A percentile compares a stretch with the other conserved stretches of the same genome.
phyloP scores from a whole-genome alignment of 2,329 filamentous ascomycete genomes.

The Xylaria sp. region DNA sequence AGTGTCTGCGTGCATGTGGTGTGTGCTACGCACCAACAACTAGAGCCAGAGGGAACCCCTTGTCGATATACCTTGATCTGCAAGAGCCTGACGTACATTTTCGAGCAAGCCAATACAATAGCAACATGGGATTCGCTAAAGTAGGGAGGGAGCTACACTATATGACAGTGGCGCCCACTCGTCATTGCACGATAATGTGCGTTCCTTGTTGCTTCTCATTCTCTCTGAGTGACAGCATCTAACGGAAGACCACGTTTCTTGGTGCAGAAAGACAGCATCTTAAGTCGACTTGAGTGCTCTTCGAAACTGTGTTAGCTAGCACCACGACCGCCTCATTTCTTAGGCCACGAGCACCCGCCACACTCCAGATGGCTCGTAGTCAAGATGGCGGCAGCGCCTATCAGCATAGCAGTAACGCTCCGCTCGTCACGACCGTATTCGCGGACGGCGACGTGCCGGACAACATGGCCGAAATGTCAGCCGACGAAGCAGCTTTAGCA shows the following conservation, averaged over 20 bases:
- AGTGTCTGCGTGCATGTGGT: background rate
- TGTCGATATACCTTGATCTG: constrained; percentile 7
- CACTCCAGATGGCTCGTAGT: constrained; percentile 49
- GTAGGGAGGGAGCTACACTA: constrained; percentile 6
- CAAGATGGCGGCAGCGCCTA: constrained; percentile 12
- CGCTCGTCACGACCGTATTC: constrained; percentile 39
- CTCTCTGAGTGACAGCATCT: background rate
- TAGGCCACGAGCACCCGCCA: background rate
- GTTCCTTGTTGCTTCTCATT: background rate
- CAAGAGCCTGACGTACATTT: constrained; percentile 2
- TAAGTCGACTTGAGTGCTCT: background rate
- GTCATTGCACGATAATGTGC: background rate
- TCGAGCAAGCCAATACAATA: background rate
- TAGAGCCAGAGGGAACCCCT: constrained; percentile 13
- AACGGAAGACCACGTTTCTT: background rate
- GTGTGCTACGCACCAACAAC: background rate
- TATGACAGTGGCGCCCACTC: constrained; percentile 24
- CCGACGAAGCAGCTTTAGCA: constrained; percentile 65
- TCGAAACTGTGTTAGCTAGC: background rate
- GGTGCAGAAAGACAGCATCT: background rate
- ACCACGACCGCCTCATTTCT: background rate
- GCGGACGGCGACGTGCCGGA: constrained; percentile 37
- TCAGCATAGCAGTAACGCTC: constrained; percentile 15
- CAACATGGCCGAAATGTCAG: constrained; percentile 39
- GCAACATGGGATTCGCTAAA: constrained; percentile 1